phyloP scores from a whole-genome alignment of 768 basidiomycete species.

The Naganishia randhawae region DNA sequence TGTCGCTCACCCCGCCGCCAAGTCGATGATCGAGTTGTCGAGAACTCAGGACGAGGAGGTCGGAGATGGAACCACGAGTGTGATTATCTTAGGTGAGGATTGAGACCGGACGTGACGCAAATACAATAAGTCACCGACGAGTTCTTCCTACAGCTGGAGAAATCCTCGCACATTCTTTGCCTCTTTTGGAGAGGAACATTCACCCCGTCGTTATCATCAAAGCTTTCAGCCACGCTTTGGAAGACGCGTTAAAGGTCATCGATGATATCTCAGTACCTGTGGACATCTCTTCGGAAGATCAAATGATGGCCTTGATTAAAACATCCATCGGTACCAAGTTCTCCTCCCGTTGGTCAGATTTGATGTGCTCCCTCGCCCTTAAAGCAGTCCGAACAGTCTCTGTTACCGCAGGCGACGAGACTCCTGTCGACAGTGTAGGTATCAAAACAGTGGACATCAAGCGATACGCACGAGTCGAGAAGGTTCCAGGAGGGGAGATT shows the following conservation, averaged over 20 bases:
- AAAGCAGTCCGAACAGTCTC: conserved; percentile 88
- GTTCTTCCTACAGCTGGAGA: conserved; percentile 68
- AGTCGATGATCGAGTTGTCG: conserved; percentile 98
- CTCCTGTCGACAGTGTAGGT: conserved; percentile 32
- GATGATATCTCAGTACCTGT: conserved; percentile 84
- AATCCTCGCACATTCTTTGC: conserved; percentile 88
- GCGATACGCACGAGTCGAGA: conserved; percentile 94
- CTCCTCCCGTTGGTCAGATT: conserved; percentile 89
- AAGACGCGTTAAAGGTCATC: conserved; percentile 84
- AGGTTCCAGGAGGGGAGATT: conserved; percentile 95
- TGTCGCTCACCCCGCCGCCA: conserved; percentile 96
- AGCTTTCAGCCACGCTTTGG: conserved; percentile 93
- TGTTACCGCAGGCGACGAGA: conserved; percentile 60
- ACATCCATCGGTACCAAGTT: conserved; percentile 98
- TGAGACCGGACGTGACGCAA: neutral
- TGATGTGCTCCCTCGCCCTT: conserved; percentile 93
- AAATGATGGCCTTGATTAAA: conserved; percentile 96
- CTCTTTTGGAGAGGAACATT: conserved; percentile 91
- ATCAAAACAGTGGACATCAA: conserved; percentile 94
- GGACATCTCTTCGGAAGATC: conserved; percentile 72
- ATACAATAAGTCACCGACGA: neutral
- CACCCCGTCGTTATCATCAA: conserved; percentile 99
- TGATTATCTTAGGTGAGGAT: conserved; percentile 84
- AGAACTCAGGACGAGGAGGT: conserved; percentile 98
- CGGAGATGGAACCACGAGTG: conserved; percentile 96